Conservation (phyloP, 176 grass and related monocot genomes). For the Cymbopogon citratus region DNA sequence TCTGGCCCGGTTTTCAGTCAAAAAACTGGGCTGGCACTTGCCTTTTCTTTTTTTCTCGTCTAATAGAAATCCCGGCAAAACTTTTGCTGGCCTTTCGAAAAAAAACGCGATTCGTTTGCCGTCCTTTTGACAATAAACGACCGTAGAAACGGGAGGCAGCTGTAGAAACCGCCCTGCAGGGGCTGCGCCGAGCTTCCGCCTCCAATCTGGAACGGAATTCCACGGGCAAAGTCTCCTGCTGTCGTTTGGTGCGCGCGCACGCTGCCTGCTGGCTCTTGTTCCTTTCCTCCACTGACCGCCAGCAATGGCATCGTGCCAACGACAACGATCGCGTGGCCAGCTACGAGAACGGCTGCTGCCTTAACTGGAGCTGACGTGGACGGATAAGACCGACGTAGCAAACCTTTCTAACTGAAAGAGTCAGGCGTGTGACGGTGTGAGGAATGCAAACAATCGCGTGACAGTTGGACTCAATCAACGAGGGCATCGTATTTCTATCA, state of each 20-base stretch:
- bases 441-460: neutral
- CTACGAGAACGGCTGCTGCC: neutral
- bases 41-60: no score
- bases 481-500: neutral
- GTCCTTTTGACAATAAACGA: neutral
- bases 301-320: neutral
- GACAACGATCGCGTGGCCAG: neutral
- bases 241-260: neutral
- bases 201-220: no score
- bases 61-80: no score
- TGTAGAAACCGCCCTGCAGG: neutral
- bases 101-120: neutral
- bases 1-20: no score
- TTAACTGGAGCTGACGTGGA: constrained; percentile 4
- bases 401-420: neutral
- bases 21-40: no score
- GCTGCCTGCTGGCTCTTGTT: neutral
- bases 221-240: neutral
- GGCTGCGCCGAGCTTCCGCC: no score
- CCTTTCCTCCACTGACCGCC: no score
- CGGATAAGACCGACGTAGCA: neutral
- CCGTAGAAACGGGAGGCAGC: no score
- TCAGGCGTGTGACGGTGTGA: neutral
- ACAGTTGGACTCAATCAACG: neutral
- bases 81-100: no score